A percentile compares a stretch with the other conserved stretches of the same genome.
phyloP scores from a whole-genome alignment of 345 rosid genomes.

The Reutealis trisperma region DNA sequence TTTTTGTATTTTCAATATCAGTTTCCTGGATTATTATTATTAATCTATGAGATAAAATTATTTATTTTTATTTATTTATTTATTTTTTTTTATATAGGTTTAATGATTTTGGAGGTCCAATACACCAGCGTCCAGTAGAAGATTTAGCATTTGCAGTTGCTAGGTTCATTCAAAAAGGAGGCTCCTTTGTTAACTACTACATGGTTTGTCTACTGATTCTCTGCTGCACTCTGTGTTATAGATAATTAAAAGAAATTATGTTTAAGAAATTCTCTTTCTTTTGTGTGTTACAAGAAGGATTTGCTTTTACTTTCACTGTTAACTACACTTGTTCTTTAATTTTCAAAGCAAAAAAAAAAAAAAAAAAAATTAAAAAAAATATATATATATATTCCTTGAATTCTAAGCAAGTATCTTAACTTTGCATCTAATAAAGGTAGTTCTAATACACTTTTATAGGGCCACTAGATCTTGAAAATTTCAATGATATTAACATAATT shows the following conservation, averaged over 20 bases:
- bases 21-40: too few relatives aligned
- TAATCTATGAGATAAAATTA: not conserved
- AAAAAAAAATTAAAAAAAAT: too few relatives aligned
- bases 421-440: not conserved
- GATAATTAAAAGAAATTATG: not conserved
- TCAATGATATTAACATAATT: too few relatives aligned
- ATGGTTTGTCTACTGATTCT: slow-evolving; percentile 21
- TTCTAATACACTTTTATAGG: too few relatives aligned
- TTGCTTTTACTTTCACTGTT: not conserved
- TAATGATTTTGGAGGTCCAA: slow-evolving; percentile 33
- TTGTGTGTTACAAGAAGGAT: not conserved
- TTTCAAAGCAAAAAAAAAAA: slow-evolving; percentile 5
- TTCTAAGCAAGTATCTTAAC: slow-evolving; percentile 8
- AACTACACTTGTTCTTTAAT: not conserved
- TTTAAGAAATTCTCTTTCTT: too few relatives aligned
- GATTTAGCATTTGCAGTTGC: slow-evolving; percentile 39
- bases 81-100: slow-evolving; percentile 19
- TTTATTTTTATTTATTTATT: too few relatives aligned
- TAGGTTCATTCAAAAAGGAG: slow-evolving; percentile 35
- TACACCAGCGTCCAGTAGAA: slow-evolving; percentile 28
- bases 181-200: slow-evolving; percentile 36
- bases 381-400: slow-evolving; percentile 7
- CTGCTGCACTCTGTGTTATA: too few relatives aligned
- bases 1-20: not conserved
- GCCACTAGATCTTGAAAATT: too few relatives aligned